Conservation (phyloP, 108 stramenopile genomes). For the Mediolabrus comicus region DNA sequence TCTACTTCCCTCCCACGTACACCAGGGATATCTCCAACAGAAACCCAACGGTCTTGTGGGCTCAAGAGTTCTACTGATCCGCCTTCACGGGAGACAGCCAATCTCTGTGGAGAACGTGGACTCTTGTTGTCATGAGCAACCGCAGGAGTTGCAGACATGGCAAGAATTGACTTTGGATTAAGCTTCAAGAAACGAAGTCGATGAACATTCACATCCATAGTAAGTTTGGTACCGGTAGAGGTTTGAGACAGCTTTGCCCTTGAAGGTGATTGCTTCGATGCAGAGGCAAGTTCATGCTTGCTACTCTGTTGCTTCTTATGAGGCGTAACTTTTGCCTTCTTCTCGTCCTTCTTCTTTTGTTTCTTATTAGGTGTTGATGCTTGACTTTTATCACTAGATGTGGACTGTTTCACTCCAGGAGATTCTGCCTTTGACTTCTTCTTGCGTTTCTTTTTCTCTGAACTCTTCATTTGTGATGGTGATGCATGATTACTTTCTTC, state of each 20-base stretch:
- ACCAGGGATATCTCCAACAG: constrained; percentile 49
- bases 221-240: constrained; percentile 19
- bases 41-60: constrained; percentile 56
- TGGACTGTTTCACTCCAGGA: background rate
- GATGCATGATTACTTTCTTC: background rate
- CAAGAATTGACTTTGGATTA: constrained; percentile 54
- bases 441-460: constrained; percentile 1
- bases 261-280: constrained; percentile 11
- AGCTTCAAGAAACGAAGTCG: constrained; percentile 69
- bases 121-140: constrained; percentile 4
- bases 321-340: constrained; percentile 1
- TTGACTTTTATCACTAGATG: background rate
- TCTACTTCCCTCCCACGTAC: constrained; percentile 40
- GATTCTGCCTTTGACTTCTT: constrained; percentile 14
- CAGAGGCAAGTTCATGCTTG: constrained; percentile 8
- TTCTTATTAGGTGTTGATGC: background rate
- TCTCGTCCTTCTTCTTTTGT: constrained; percentile 16
- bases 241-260: background rate
- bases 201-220: constrained; percentile 66
- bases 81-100: constrained; percentile 60
- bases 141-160: constrained; percentile 43
- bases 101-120: constrained; percentile 31
- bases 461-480: constrained; percentile 6
- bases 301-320: constrained; percentile 6
- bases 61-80: constrained; percentile 68